phyloP scores from a whole-genome alignment of 2,329 filamentous ascomycete species.

The Botrytis pseudocinerea region DNA sequence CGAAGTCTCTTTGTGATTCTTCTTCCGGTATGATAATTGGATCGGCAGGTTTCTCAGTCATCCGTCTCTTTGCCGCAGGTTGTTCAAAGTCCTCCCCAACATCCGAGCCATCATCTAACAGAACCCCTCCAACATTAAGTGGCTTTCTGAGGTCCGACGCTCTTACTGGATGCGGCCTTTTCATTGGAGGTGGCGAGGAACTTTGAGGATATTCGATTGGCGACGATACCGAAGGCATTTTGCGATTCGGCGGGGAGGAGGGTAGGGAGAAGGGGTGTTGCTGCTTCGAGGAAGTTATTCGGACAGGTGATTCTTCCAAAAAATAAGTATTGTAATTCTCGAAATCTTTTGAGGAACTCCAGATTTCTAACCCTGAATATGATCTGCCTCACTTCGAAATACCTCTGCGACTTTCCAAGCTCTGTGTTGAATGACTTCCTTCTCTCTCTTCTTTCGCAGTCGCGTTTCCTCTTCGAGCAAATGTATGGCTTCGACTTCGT shows the following conservation, averaged over 20 bases:
- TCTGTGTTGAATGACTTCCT: constrained; percentile 53
- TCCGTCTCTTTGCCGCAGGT: constrained; percentile 48
- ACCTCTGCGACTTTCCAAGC: constrained; percentile 49
- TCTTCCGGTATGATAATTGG: background rate
- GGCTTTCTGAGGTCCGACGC: constrained; percentile 40
- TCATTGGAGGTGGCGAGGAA: constrained; percentile 39
- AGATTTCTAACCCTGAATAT: constrained; percentile 35
- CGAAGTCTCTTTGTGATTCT: background rate
- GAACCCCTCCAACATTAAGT: constrained; percentile 47
- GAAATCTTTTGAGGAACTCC: background rate
- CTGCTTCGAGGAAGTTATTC: constrained; percentile 13
- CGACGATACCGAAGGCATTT: constrained; percentile 62
- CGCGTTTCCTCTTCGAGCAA: constrained; percentile 45
- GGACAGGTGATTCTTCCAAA: constrained; percentile 8
- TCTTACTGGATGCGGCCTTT: constrained; percentile 44
- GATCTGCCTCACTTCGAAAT: constrained; percentile 52
- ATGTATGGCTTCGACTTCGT: constrained; percentile 51
- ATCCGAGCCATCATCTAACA: constrained; percentile 48
- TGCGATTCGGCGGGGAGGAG: constrained; percentile 29
- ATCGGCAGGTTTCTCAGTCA: constrained; percentile 40
- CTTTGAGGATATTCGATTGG: constrained; percentile 47
- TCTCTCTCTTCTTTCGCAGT: constrained; percentile 45
- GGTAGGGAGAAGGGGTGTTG: constrained; percentile 9
- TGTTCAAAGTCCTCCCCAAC: constrained; percentile 42
- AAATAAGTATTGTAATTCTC: background rate